A percentile compares a stretch with the other conserved stretches of the same genome.
Evolutionary conservation across 139 green algal genomes (phyloP).

Genomic region (Helicosporidium sp.): DNA sequence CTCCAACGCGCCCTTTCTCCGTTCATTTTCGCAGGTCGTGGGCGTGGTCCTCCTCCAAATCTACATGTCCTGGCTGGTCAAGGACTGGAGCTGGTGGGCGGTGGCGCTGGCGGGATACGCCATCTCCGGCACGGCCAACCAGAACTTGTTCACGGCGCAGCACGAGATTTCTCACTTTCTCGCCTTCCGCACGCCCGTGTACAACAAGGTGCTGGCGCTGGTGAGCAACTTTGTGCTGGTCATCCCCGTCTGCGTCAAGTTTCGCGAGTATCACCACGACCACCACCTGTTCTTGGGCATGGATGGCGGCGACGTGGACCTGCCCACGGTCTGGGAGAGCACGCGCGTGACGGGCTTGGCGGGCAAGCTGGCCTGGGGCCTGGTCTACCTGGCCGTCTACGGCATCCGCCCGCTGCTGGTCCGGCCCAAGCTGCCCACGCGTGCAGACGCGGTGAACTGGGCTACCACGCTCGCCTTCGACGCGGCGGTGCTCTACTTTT

Average conservation of each 20-base stretch:
- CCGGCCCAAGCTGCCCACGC: constrained; percentile 24
- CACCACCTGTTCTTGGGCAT: constrained; percentile 47
- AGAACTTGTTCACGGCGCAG: constrained; percentile 47
- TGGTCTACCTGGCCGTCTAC: constrained; percentile 44
- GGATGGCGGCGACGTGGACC: constrained; percentile 41
- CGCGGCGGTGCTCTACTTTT: constrained; percentile 21
- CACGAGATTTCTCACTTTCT: constrained; percentile 54
- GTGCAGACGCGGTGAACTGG: constrained; percentile 30
- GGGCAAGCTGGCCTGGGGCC: constrained; percentile 21
- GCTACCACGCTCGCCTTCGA: constrained; percentile 25
- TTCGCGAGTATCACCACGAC: constrained; percentile 56
- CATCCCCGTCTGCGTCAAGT: constrained; percentile 37
- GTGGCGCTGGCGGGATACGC: constrained; percentile 24
- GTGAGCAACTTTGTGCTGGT: constrained; percentile 37
- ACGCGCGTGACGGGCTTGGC: constrained; percentile 10
- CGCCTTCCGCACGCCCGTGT: constrained; percentile 22
- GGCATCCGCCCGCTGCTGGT: constrained; percentile 38
- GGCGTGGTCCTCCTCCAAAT: constrained; percentile 28
- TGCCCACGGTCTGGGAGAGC: constrained; percentile 29
- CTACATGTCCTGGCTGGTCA: constrained; percentile 24
- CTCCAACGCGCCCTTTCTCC: too few relatives aligned
- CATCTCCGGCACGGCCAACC: constrained; percentile 32
- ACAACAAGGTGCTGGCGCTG: constrained; percentile 38
- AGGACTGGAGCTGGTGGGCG: constrained; percentile 21
- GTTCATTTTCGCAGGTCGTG: constrained; percentile 17